Base-by-base conservation (phyloP, 1,284 basidiomycete genomes). In the Cryptococcus sp. region DNA sequence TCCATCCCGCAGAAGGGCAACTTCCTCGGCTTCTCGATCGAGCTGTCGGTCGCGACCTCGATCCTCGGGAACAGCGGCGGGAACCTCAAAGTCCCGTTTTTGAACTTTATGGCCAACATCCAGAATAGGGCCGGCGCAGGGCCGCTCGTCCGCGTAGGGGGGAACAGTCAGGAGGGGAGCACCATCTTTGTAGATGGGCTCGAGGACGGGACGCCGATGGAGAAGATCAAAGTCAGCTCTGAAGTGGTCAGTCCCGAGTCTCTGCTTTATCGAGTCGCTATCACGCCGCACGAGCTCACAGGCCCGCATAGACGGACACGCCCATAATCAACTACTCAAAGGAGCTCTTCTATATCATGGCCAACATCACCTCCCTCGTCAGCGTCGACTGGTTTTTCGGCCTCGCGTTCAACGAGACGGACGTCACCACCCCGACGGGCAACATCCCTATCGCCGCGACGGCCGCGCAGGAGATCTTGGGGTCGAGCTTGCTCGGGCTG, bases 91-190 rank as follows among this genome's bases (percentile, higher is more conserved):
- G 59, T 85, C 0, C 83, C 84, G 0, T 87, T 90, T 72, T 80
- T 90, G 16, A 90, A 90, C 73, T 81, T 89, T 53, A 81, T 91
- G 78, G 80, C 84, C 5, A 85, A 85, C 60, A 77, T 89, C 43
- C 64, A 64, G 76, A 80, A 59, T 37, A 62, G 74, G 42, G 79
- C 84, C 46, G 82, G 86, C 7, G 80, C 79, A 11, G 87, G 87
- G 1, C 68, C 79, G 4, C 79, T 86, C 3, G 75, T 89, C 16
- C 84, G 87, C 50, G 80, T 89, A 2, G 88, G 87, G 43, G 88
- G 88, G 53, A 89, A 89, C 72, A 85, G 85, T 1, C 87, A 88
- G 66, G 86, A 88, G 62, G 54, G 66, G 68, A 52, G 80, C 11
- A 78, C 77, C 0, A 70, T 84, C 44, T 80, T 83, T 48, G 51